These are phyloP conservation scores for Saccharomycopsis schoenii DNA, from an alignment of 805 yeast species.

Conservation along the genomic window DNA sequence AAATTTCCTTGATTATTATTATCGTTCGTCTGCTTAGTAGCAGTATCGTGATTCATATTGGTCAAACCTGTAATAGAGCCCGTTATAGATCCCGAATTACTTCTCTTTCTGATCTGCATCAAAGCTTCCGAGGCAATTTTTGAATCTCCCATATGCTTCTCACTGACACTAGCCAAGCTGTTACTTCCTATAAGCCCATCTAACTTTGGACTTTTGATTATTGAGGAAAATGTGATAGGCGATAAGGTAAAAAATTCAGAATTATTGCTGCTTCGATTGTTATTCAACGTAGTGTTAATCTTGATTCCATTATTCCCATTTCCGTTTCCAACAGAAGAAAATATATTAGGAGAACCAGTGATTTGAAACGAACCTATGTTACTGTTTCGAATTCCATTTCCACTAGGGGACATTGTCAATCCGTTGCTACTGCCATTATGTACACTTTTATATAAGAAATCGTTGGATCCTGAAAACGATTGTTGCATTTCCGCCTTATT, in stretches of 20 bases:
- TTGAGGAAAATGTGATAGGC: slow-evolving; percentile 9
- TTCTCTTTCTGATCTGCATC: slow-evolving; percentile 13
- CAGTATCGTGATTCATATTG: background rate
- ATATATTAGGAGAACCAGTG: background rate
- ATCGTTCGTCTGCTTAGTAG: background rate
- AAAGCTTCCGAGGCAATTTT: slow-evolving; percentile 17
- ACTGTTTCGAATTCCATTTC: background rate
- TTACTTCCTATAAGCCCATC: slow-evolving; percentile 2
- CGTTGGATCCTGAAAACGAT: background rate
- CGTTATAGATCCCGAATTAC: background rate
- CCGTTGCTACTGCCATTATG: background rate
- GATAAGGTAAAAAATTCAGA: slow-evolving; percentile 12
- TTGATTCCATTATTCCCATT: background rate
- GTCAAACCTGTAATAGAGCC: background rate
- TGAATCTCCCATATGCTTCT: background rate
- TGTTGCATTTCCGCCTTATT: background rate
- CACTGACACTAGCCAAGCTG: background rate
- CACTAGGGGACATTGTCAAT: background rate
- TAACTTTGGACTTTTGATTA: slow-evolving; percentile 12
- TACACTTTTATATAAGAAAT: background rate
- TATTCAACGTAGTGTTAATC: background rate
- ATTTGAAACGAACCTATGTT: background rate
- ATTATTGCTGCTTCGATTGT: background rate
- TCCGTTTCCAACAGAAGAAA: background rate
- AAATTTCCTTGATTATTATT: background rate